Conservation (phyloP, 768 basidiomycete genomes). For the Dacryopinax spathularia region DNA sequence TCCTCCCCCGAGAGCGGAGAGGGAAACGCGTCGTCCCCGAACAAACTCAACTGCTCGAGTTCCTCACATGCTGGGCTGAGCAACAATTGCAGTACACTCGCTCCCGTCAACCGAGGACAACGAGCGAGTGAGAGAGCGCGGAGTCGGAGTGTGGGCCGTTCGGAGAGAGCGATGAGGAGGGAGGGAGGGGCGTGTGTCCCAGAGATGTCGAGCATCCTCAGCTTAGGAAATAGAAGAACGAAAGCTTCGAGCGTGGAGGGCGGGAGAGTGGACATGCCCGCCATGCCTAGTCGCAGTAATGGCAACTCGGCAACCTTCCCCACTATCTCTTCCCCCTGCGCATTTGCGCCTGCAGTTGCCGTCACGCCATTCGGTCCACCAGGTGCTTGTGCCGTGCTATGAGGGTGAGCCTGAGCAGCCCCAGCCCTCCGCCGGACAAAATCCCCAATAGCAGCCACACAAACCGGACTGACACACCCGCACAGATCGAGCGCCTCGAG, state of each 20-base stretch:
- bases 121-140: conserved; percentile 71
- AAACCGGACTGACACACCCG: conserved; percentile 84
- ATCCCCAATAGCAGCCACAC: conserved; percentile 70
- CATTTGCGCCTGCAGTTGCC: conserved; percentile 24
- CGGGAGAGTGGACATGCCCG: conserved; percentile 65
- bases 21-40: conserved; percentile 72
- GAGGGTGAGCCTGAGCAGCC: too few relatives aligned
- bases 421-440: conserved; percentile 42
- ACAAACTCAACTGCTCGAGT: conserved; percentile 69
- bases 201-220: conserved; percentile 84
- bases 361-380: conserved; percentile 24
- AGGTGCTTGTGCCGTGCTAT: neutral
- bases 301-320: conserved; percentile 18
- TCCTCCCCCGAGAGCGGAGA: conserved; percentile 56
- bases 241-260: conserved; percentile 56
- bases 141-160: conserved; percentile 50
- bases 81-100: conserved; percentile 61
- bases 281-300: conserved; percentile 62
- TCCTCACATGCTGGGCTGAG: conserved; percentile 27
- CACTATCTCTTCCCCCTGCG: conserved; percentile 21
- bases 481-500: conserved; percentile 86
- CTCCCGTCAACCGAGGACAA: conserved; percentile 70
- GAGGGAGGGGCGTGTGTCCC: conserved; percentile 71
- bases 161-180: conserved; percentile 50
- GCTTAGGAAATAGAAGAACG: conserved; percentile 64